Evolutionary conservation across 2,329 filamentous ascomycete genomes (phyloP), one percentile per base, ranked within the genome.

Genomic region (Dothideomycetes sp.): DNA sequence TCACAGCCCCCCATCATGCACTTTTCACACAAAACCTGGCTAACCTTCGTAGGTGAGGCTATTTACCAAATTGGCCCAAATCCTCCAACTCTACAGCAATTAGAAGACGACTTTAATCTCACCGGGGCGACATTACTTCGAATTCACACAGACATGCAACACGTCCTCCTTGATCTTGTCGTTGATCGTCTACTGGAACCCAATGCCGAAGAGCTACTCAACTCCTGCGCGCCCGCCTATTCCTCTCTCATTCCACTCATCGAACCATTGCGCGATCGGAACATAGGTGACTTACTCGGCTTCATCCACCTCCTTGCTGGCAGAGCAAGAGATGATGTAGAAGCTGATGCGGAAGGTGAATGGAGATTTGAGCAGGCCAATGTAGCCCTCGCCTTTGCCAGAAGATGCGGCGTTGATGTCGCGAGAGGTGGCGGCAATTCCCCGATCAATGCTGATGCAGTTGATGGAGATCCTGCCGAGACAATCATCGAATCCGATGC

Each of bases 401-500:
- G 36, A 4, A n/a, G 15, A 7, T 41, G 39, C 19, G 39, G 34
- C 19, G 17, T 46, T n/a, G 38, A 43, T 14, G 45, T 48, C 14
- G 29, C 46, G n/a, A 40, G 34, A 16, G 44, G 38, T 19, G 35
- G 40, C 4, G 41, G 38, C 9, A 31, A 40, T n/a, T 38, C 33
- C 12, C 29, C 34, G 8, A 29, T 32, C 14, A 16, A 36, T 3
- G 5, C 29, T 5, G 35, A 35, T 18, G 16, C 9, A 9, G 19
- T 31, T 10, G 35, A 35, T 5, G 43, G 47, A 22, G 48, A 38
- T 2, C 31, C 43, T 10, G 49, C 47, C 5, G 53, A 55, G 18
- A 56, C 54, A 3, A 46, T 55, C 36, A 45, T 46, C 17, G 41
- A 48, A 16, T 48, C 50, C 7, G 45, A 42, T 2, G 37, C 38